Evolutionary conservation across 2,329 filamentous ascomycete species (phyloP), one percentile per base, ranked within the genome.

Genomic region (Ascosphaera apis): DNA sequence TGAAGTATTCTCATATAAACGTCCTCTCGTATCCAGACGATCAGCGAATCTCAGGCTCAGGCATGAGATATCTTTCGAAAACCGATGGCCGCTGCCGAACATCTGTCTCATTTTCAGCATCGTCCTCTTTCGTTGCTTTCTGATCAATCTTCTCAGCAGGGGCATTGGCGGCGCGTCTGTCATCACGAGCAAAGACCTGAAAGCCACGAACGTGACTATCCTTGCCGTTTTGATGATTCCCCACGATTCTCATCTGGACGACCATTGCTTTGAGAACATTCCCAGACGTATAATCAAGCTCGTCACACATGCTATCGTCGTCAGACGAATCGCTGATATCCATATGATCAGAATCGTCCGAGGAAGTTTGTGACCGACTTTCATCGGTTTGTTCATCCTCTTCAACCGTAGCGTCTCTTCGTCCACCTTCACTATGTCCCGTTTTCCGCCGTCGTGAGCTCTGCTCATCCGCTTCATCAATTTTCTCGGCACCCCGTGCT

Each of bases 141-240:
- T 21, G 19, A 9, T 21, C 19, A 21, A 4, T 9, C 19, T 21
- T 21, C 4, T 21, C 19, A 21, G 19, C 19, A 21, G 19, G 42
- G 9, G 19, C 19, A 21, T 21, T 21, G 2, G 48, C 47, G 3
- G 49, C 47, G 0, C 53, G 49, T 32, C 44, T 50, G 34, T 61
- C 56, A 40, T 64, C 60, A 19, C 49, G 52, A 11, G 69, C 66
- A 48, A 74, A 98, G 7, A 95, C 76, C 58, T 92, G 91, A 53
- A 98, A 68, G 2, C 83, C 86, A 12, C 88, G 69, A 16, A 98
- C 67, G 61, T 98, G 88, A n/a, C 88, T 98, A 53, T 98, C 88
- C 54, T 98, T 98, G 43, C 88, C 88, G 53, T 98, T 98, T 57
- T 98, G 88, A 53, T 98, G 88, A 50, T 98, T 98, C 58, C 95